These are phyloP conservation scores for Dendrobium huoshanense DNA, from an alignment of 106 monocot species.

Conservation along the genomic window DNA sequence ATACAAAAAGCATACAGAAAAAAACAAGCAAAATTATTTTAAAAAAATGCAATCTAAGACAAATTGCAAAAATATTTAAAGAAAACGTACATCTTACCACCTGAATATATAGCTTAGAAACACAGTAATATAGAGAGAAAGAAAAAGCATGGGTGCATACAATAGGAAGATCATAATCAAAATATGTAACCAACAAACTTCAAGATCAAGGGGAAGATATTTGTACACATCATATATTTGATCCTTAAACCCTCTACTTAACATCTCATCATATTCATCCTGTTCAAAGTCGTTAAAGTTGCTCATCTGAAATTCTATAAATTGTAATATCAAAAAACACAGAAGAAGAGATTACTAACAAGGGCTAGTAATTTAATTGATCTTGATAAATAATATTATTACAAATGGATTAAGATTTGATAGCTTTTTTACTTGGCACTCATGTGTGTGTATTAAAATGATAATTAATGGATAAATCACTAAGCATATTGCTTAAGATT, in stretches of 20 bases:
- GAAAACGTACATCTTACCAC: background rate
- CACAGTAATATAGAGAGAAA: background rate
- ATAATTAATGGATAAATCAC: too few relatives aligned
- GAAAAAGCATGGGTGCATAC: too few relatives aligned
- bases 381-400: constrained; percentile 23
- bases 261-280: constrained; percentile 93
- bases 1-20: background rate
- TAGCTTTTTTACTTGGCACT: too few relatives aligned
- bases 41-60: background rate
- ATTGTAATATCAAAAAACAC: background rate
- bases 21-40: background rate
- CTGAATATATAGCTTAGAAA: background rate
- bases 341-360: constrained; percentile 24
- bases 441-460: too few relatives aligned
- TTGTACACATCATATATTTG: constrained; percentile 99
- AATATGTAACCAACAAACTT: constrained; percentile 15
- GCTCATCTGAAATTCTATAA: constrained; percentile 7
- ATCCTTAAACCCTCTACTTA: constrained; percentile 98
- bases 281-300: background rate
- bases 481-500: too few relatives aligned
- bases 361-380: constrained; percentile 81
- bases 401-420: too few relatives aligned
- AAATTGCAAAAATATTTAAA: background rate
- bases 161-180: background rate
- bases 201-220: constrained; percentile 94